Conservation (phyloP, 2,329 filamentous ascomycete genomes). For the Aspergillus chevalieri region DNA sequence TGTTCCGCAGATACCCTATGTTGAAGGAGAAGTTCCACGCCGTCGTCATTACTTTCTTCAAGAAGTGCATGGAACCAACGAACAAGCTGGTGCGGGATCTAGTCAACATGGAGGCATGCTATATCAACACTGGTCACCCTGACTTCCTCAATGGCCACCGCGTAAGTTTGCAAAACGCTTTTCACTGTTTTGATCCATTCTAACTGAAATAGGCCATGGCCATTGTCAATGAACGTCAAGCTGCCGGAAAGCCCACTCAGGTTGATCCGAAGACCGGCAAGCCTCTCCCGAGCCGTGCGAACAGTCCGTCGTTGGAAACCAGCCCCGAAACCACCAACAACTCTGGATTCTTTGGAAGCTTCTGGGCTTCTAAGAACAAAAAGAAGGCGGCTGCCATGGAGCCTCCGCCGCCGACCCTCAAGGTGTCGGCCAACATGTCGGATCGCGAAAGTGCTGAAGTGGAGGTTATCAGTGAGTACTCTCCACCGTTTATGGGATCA, state of each 20-base stretch:
- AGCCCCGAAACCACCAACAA: slow-evolving; percentile 50
- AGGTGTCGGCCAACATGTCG: slow-evolving; percentile 86
- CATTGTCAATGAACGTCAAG: slow-evolving; percentile 90
- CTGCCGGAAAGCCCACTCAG: slow-evolving; percentile 74
- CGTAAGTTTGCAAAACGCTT: slow-evolving; percentile 40
- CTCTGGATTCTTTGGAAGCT: slow-evolving; percentile 93
- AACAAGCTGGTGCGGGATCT: slow-evolving; percentile 94
- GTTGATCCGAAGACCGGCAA: slow-evolving; percentile 99
- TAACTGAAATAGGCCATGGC: slow-evolving; percentile 68
- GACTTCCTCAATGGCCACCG: slow-evolving; percentile 96
- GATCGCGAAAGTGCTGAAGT: slow-evolving; percentile 95
- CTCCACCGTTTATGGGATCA: slow-evolving; percentile 2
- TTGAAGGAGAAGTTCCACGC: slow-evolving; percentile 95
- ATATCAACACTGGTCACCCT: slow-evolving; percentile 97
- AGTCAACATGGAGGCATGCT: slow-evolving; percentile 91
- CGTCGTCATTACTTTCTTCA: slow-evolving; percentile 92
- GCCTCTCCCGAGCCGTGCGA: slow-evolving; percentile 72
- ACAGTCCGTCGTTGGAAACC: slow-evolving; percentile 65
- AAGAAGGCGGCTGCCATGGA: slow-evolving; percentile 99
- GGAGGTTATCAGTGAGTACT: slow-evolving; percentile 84
- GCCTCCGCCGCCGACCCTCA: slow-evolving; percentile 81
- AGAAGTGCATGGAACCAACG: slow-evolving; percentile 95
- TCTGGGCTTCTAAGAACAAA: slow-evolving; percentile 99
- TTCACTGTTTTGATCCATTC: not conserved
- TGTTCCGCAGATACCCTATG: slow-evolving; percentile 87